Percentiles rank a stretch among this genome's conserved stretches.
Conservation (phyloP, 1,284 basidiomycete genomes). For the Papiliotrema nemorosa region DNA sequence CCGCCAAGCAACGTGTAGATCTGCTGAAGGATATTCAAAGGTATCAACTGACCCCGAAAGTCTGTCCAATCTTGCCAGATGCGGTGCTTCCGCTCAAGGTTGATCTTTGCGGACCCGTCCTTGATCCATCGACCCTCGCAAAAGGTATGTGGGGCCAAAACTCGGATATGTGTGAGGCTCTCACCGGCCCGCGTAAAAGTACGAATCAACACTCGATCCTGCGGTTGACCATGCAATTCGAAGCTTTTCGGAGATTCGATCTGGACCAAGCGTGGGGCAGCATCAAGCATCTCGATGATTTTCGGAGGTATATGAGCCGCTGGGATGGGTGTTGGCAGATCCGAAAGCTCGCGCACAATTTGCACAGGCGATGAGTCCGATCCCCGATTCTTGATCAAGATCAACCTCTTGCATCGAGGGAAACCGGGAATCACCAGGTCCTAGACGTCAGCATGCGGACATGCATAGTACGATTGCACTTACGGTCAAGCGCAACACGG, state of each 20-base stretch:
- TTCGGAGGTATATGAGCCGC: not conserved
- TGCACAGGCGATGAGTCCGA: not conserved
- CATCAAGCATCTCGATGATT: too few relatives aligned
- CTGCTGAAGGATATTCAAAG: not conserved
- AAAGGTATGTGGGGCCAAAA: not conserved
- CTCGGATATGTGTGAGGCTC: too few relatives aligned
- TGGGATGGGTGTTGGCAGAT: not conserved
- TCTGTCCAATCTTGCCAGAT: conserved; percentile 4
- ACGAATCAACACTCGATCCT: too few relatives aligned
- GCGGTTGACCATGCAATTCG: too few relatives aligned
- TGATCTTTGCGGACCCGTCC: not conserved
- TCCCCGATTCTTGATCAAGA: not conserved
- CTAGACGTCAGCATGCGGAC: not conserved
- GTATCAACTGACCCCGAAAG: not conserved
- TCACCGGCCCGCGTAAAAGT: too few relatives aligned
- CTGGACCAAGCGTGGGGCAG: too few relatives aligned
- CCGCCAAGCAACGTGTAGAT: not conserved
- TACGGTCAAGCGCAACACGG: not conserved
- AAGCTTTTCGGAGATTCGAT: too few relatives aligned
- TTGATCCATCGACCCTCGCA: not conserved
- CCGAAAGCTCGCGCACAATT: not conserved
- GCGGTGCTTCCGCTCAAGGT: not conserved
- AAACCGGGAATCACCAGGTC: not conserved
- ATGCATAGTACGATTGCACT: not conserved
- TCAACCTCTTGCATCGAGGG: not conserved